Conservation (phyloP, 2,329 filamentous ascomycete genomes). For the Ophiostoma montium region DNA sequence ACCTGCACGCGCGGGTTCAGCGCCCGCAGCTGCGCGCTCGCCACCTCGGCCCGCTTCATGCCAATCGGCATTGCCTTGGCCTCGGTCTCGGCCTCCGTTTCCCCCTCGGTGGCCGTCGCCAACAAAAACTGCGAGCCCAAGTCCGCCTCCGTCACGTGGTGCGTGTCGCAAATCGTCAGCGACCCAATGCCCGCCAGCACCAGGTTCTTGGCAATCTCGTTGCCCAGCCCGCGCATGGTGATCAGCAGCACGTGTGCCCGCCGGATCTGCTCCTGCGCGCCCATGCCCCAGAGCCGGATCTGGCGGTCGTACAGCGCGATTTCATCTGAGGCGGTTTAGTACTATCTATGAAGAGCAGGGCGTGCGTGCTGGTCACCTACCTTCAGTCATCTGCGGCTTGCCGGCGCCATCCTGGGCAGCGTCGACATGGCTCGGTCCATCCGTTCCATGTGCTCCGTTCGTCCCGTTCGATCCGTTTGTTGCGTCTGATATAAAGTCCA, state of each 20-base stretch:
- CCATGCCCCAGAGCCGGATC: constrained; percentile 92
- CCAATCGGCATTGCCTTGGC: constrained; percentile 50
- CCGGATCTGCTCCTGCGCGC: constrained; percentile 86
- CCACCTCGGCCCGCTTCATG: constrained; percentile 72
- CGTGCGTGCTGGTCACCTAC: not conserved
- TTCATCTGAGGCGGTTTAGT: constrained; percentile 47
- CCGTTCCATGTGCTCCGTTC: not conserved
- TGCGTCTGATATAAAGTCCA: no score
- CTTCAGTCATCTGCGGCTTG: constrained; percentile 7
- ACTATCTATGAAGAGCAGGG: no score
- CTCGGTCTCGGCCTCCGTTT: constrained; percentile 41
- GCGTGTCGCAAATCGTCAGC: constrained; percentile 74
- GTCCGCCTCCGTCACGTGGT: constrained; percentile 61
- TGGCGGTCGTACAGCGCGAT: constrained; percentile 96
- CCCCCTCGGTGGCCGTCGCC: constrained; percentile 19
- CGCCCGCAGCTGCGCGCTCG: constrained; percentile 61
- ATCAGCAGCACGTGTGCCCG: constrained; percentile 82
- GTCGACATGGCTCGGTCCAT: not conserved
- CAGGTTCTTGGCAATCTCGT: constrained; percentile 94
- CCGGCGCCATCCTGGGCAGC: not conserved
- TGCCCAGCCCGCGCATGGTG: constrained; percentile 73
- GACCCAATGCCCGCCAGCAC: constrained; percentile 86
- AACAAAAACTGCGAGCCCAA: constrained; percentile 76
- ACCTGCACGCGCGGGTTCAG: constrained; percentile 83
- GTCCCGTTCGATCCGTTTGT: no score